Evolutionary conservation across 2,329 filamentous ascomycete species (phyloP).

Genomic region (Aspergillus carbonarius): DNA sequence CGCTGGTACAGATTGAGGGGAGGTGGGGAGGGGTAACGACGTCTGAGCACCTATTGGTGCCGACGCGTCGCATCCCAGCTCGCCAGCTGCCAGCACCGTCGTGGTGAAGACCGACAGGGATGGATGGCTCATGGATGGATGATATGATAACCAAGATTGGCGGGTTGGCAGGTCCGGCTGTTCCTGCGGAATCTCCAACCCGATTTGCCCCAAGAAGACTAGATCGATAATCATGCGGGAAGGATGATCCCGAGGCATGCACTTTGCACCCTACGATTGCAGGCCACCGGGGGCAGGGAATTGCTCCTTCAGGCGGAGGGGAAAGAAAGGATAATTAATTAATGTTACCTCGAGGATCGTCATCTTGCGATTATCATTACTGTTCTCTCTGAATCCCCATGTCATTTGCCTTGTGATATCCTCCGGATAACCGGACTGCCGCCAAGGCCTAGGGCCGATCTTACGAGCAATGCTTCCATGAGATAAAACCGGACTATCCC

Average conservation of each 20-base stretch:
- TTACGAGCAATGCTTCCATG: constrained; percentile 10
- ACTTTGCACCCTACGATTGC: background rate
- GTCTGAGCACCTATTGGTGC: background rate
- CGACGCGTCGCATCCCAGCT: background rate
- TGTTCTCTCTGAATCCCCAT: background rate
- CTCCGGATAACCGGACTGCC: constrained; percentile 1
- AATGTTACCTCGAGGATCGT: constrained; percentile 2
- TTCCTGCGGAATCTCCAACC: background rate
- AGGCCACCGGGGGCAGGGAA: background rate
- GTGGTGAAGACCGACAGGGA: background rate
- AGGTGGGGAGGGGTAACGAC: background rate
- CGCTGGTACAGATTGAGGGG: background rate
- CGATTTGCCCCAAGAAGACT: constrained; percentile 2
- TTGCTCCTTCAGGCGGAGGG: background rate
- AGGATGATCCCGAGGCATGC: constrained; percentile 12
- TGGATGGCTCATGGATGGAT: no score
- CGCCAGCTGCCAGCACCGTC: background rate
- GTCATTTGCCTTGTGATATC: constrained; percentile 9
- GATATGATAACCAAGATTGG: background rate
- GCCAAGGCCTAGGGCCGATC: constrained; percentile 12
- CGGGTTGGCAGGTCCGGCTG: background rate
- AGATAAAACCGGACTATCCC: constrained; percentile 13
- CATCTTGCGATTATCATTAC: constrained; percentile 2
- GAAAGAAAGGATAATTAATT: background rate
- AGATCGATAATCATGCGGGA: constrained; percentile 11